Evolutionary conservation across 768 basidiomycete species (phyloP).

Genomic region (Tulasnella sp.): DNA sequence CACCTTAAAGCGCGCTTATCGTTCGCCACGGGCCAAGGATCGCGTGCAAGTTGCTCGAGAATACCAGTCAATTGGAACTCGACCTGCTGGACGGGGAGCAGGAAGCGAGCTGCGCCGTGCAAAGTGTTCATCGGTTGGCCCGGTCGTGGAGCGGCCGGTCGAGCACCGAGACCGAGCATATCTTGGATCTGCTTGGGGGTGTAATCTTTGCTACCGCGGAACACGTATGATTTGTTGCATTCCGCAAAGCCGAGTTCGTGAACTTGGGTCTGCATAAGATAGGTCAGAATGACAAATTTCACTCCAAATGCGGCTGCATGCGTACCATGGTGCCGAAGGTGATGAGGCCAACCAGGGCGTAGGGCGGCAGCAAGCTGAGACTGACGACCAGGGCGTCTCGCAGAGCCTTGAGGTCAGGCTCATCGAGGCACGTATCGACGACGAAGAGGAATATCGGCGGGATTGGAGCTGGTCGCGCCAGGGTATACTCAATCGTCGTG

Average conservation of each 20-base stretch:
- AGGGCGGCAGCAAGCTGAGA: slow-evolving; percentile 84
- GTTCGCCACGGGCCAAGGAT: slow-evolving; percentile 95
- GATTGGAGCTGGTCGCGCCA: slow-evolving; percentile 77
- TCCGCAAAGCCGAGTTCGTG: slow-evolving; percentile 95
- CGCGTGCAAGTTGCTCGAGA: slow-evolving; percentile 72
- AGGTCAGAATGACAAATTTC: neutral
- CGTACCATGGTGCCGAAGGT: slow-evolving; percentile 95
- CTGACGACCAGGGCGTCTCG: slow-evolving; percentile 92
- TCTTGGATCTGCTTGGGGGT: slow-evolving; percentile 93
- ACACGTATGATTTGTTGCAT: slow-evolving; percentile 97
- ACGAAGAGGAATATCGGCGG: slow-evolving; percentile 97
- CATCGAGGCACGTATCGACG: slow-evolving; percentile 92
- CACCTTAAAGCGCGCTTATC: slow-evolving; percentile 89
- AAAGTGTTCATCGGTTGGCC: slow-evolving; percentile 54
- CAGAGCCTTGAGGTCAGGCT: slow-evolving; percentile 91
- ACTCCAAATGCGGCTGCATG: slow-evolving; percentile 5
- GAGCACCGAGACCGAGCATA: slow-evolving; percentile 82
- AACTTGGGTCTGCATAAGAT: slow-evolving; percentile 66
- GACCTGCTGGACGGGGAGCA: slow-evolving; percentile 82
- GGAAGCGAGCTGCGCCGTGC: slow-evolving; percentile 80
- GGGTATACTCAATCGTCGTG: slow-evolving; percentile 99
- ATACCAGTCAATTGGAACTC: slow-evolving; percentile 95
- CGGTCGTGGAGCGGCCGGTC: slow-evolving; percentile 75
- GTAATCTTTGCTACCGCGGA: slow-evolving; percentile 97
- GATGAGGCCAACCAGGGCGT: slow-evolving; percentile 88